These are phyloP conservation scores for Ammopiptanthus mongolicus DNA, from an alignment of 306 rosid genomes.

Conservation along the genomic window DNA sequence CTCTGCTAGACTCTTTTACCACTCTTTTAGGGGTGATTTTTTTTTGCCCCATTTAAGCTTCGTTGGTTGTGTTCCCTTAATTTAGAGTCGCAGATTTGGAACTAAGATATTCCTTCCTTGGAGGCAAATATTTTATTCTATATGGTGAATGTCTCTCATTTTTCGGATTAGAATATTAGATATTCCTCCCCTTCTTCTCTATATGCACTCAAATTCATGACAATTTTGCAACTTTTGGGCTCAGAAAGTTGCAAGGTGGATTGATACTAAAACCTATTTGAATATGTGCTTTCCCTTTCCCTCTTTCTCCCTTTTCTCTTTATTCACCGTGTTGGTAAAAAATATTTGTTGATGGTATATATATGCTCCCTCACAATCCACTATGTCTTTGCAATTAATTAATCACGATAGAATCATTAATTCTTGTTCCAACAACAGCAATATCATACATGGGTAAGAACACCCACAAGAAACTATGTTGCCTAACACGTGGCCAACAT, in stretches of 20 bases:
- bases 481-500: conserved; percentile 45
- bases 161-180: conserved; percentile 72
- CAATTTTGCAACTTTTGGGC: conserved; percentile 72
- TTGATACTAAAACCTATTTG: conserved; percentile 79
- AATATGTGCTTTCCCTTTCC: conserved; percentile 62
- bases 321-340: conserved; percentile 46
- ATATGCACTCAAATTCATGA: conserved; percentile 70
- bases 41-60: conserved; percentile 53
- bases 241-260: conserved; percentile 67
- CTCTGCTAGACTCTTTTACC: conserved; percentile 50
- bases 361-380: conserved; percentile 51
- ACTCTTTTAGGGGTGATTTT: conserved; percentile 41
- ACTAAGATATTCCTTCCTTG: conserved; percentile 93
- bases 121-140: conserved; percentile 59
- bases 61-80: conserved; percentile 75
- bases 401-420: conserved; percentile 56
- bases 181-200: conserved; percentile 55
- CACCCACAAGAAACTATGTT: conserved; percentile 36
- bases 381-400: conserved; percentile 26
- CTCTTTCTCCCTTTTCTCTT: conserved; percentile 30
- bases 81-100: conserved; percentile 88
- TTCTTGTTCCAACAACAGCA: conserved; percentile 26
- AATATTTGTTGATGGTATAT: conserved; percentile 40
- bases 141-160: conserved; percentile 63
- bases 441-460: conserved; percentile 28